Evolutionary conservation across 345 rosid genomes (phyloP).

Genomic region (Populus pruinosa): DNA sequence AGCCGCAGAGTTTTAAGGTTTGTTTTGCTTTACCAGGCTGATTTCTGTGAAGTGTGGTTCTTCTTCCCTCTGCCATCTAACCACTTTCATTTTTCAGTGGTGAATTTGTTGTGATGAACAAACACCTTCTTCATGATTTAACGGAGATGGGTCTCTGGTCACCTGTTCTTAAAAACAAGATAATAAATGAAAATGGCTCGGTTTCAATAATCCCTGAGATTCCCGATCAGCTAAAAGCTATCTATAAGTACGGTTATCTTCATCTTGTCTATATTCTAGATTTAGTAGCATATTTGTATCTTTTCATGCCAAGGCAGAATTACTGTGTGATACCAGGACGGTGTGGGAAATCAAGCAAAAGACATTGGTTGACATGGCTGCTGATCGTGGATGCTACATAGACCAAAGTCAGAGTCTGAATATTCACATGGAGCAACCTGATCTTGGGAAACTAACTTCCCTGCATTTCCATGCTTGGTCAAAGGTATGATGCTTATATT

Average conservation of each 20-base stretch:
- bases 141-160: constrained; percentile 92
- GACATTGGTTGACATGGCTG: constrained; percentile 87
- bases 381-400: constrained; percentile 76
- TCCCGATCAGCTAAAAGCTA: constrained; percentile 59
- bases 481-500: constrained; percentile 40
- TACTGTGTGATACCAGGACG: constrained; percentile 39
- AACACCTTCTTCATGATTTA: constrained; percentile 89
- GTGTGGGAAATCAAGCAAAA: constrained; percentile 96
- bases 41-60: not conserved
- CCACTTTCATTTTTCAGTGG: constrained; percentile 41
- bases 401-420: constrained; percentile 94
- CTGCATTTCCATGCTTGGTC: constrained; percentile 81
- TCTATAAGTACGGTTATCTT: constrained; percentile 53
- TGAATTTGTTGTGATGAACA: constrained; percentile 87
- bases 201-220: constrained; percentile 61
- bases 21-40: not conserved
- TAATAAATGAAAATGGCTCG: constrained; percentile 68
- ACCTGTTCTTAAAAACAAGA: constrained; percentile 61
- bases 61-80: constrained; percentile 11
- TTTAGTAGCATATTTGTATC: not conserved
- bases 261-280: not conserved
- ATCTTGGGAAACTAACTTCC: constrained; percentile 72
- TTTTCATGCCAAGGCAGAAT: not conserved
- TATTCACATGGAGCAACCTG: constrained; percentile 83
- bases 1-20: constrained; percentile 88